Evolutionary conservation across 257 asterid species (phyloP).

Genomic region (Plantago major): DNA sequence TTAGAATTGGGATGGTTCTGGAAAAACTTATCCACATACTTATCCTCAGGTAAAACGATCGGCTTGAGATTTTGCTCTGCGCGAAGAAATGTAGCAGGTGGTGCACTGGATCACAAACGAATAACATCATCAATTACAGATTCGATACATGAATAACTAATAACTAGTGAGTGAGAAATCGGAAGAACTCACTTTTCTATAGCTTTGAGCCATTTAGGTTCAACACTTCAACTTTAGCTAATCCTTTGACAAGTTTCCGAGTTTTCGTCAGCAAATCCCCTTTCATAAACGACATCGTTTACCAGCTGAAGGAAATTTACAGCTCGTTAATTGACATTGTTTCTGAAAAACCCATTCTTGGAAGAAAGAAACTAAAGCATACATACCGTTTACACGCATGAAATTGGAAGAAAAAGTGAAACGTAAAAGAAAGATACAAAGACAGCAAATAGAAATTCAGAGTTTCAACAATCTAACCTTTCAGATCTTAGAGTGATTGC

Average conservation of each 20-base stretch:
- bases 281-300: conserved; percentile 71
- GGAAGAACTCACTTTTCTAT: conserved; percentile 64
- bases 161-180: background rate
- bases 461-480: background rate
- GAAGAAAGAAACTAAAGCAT: no score
- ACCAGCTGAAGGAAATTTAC: background rate
- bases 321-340: no score
- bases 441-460: background rate
- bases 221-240: conserved; percentile 71
- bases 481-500: no score
- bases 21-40: conserved; percentile 60
- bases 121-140: background rate
- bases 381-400: no score
- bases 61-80: conserved; percentile 61
- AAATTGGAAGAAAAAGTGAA: no score
- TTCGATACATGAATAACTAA: background rate
- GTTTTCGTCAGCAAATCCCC: conserved; percentile 77
- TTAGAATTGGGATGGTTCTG: conserved; percentile 65
- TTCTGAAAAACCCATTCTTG: no score
- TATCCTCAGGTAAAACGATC: conserved; percentile 76
- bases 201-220: conserved; percentile 95
- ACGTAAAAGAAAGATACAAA: no score
- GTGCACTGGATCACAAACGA: conserved; percentile 47
- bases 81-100: conserved; percentile 81
- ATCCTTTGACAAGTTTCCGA: conserved; percentile 83